Evolutionary conservation across 2,329 filamentous ascomycete genomes (phyloP), one percentile per base, ranked within the genome.

Genomic region (Calcarisporium arbuscula): DNA sequence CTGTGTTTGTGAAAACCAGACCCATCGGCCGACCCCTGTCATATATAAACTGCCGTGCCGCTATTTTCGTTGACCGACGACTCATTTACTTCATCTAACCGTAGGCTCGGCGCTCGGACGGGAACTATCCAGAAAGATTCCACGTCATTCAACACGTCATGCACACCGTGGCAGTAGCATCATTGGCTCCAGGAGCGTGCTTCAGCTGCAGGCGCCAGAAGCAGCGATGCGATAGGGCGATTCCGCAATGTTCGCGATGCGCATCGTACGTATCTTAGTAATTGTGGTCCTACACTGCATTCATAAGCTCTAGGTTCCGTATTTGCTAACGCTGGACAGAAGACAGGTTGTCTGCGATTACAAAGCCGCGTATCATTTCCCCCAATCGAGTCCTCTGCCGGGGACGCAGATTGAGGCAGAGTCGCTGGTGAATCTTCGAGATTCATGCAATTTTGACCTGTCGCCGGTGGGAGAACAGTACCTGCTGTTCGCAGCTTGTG

Each of bases 191-290:
- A 9, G 26, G 20, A 14, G 30, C 35, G 14, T 38, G 35, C 9
- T 19, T 16, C 3, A 22, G 30, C 8, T 38, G 35, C 11, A 23
- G 31, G 8, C 30, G 33, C n/a, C 20, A 34, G 10, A 38, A 38
- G 20, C 35, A 26, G 16, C 19, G 20, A 20, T 38, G 35, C n/a
- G 35, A 38, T 19, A 34, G 34, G 17, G 21, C 19, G 11, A 6
- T 34, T 17, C 35, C 35, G 3, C 21, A 8, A 10, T 38, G 35
- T 11, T 34, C 35, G n/a, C 19, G 25, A 28, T 38, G 35, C 15
- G 27, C 16, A 16, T 20, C 17, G 35, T 37, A 34, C 27, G 35
- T 30, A n/a, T n/a, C n/a, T 16, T 19, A 28, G 9, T 25, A 10
- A 25, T n/a, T 25, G 22, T n/a, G 22, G 9, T 25, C 4, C 22